Conservation (phyloP, 306 rosid species). For the Mucuna pruriens region DNA sequence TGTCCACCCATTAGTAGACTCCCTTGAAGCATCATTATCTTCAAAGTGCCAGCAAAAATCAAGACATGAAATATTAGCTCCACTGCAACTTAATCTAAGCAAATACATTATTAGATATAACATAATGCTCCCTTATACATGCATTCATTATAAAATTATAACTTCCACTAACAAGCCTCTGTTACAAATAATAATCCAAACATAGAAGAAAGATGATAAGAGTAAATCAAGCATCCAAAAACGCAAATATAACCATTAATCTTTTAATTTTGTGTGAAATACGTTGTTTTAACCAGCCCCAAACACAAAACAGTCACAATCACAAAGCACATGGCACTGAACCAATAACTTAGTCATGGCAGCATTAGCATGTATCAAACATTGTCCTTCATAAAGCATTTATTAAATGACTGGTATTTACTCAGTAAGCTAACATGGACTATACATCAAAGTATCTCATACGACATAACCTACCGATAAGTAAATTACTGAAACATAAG, state of each 20-base stretch:
- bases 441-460: not conserved
- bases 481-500: not conserved
- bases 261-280: not conserved
- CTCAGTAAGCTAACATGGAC: not conserved
- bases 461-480: not conserved
- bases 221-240: not conserved
- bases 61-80: slow-evolving; percentile 23
- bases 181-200: not conserved
- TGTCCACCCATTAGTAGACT: slow-evolving; percentile 77
- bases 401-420: not conserved
- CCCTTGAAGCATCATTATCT: slow-evolving; percentile 84
- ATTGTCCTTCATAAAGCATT: not conserved
- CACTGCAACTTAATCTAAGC: not conserved
- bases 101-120: slow-evolving; percentile 1
- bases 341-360: not conserved
- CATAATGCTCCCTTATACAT: not conserved
- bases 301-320: not conserved
- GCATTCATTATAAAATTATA: not conserved
- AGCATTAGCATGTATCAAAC: not conserved
- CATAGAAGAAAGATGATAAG: not conserved
- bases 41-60: slow-evolving; percentile 37
- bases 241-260: not conserved
- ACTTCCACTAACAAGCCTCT: not conserved
- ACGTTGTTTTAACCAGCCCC: not conserved
- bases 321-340: not conserved